Percentiles rank a stretch among this genome's conserved stretches.
Evolutionary conservation across 2,329 filamentous ascomycete genomes (phyloP).

Genomic region (Chaetothyriales sp.): DNA sequence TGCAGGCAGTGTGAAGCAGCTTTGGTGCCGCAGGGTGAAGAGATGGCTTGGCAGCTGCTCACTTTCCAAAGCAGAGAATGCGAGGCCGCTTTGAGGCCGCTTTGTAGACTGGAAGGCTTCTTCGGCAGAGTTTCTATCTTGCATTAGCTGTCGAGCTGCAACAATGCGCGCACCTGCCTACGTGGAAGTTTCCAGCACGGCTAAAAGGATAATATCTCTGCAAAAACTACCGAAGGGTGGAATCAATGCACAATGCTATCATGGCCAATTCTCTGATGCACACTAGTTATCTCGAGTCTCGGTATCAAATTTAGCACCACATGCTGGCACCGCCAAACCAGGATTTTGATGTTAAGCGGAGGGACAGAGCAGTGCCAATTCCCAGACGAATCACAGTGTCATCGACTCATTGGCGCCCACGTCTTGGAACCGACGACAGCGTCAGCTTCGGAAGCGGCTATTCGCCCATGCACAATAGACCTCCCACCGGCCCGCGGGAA

Average conservation of each 20-base stretch:
- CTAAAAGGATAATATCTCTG: no score
- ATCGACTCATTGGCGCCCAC: background rate
- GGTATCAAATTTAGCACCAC: background rate
- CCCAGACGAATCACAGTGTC: background rate
- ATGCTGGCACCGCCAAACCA: background rate
- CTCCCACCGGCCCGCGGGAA: background rate
- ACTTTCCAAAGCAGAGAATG: background rate
- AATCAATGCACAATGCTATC: no score
- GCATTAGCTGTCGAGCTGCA: no score
- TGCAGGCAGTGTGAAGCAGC: background rate
- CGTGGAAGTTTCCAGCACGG: no score
- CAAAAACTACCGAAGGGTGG: no score
- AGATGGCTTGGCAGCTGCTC: no score
- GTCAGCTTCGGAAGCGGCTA: background rate
- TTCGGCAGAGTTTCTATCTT: background rate
- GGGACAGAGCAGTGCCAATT: background rate
- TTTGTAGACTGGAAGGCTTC: no score
- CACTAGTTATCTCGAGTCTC: background rate
- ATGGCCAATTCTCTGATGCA: background rate
- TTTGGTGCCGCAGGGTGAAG: background rate
- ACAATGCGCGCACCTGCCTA: no score
- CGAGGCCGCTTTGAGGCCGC: no score
- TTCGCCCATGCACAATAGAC: background rate
- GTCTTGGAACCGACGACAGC: background rate
- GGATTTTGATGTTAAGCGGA: background rate